These are phyloP conservation scores for Pleochaeta shiraiana DNA, from an alignment of 2,329 filamentous ascomycete genomes.

Conservation along the genomic window DNA sequence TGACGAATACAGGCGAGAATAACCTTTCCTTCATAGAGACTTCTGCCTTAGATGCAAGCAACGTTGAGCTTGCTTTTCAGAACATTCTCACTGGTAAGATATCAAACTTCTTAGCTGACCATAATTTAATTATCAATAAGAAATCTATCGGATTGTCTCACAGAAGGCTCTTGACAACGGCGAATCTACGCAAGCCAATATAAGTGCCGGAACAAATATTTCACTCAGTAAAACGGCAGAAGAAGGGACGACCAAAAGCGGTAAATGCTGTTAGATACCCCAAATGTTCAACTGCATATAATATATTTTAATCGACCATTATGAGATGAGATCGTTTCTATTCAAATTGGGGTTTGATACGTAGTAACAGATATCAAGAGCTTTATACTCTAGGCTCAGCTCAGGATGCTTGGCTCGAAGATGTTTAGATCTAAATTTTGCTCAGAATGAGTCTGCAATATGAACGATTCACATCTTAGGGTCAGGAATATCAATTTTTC, in stretches of 20 bases:
- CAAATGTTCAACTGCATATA: neutral
- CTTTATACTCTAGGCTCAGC: neutral
- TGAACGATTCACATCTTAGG: neutral
- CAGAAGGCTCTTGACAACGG: slow-evolving; percentile 90
- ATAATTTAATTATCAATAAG: slow-evolving; percentile 26
- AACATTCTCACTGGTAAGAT: slow-evolving; percentile 88
- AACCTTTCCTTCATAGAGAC: slow-evolving; percentile 99
- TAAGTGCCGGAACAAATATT: slow-evolving; percentile 62
- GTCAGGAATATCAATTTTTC: no score
- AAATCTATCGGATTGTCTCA: slow-evolving; percentile 98
- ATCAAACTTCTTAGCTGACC: neutral
- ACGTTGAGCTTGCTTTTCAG: slow-evolving; percentile 97
- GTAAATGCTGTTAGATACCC: slow-evolving; percentile 47
- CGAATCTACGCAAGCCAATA: slow-evolving; percentile 58
- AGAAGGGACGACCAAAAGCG: slow-evolving; percentile 49
- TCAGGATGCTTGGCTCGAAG: neutral
- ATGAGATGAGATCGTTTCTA: no score
- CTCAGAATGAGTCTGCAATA: neutral
- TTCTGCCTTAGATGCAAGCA: slow-evolving; percentile 94
- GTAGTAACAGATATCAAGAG: no score
- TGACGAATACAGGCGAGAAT: slow-evolving; percentile 53
- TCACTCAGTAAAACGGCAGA: slow-evolving; percentile 73
- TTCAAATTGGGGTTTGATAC: no score
- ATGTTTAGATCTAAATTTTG: neutral
- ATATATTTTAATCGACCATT: no score